Evolutionary conservation across 2,329 filamentous ascomycete species (phyloP).

Genomic region (Pestalotiopsis sp.): DNA sequence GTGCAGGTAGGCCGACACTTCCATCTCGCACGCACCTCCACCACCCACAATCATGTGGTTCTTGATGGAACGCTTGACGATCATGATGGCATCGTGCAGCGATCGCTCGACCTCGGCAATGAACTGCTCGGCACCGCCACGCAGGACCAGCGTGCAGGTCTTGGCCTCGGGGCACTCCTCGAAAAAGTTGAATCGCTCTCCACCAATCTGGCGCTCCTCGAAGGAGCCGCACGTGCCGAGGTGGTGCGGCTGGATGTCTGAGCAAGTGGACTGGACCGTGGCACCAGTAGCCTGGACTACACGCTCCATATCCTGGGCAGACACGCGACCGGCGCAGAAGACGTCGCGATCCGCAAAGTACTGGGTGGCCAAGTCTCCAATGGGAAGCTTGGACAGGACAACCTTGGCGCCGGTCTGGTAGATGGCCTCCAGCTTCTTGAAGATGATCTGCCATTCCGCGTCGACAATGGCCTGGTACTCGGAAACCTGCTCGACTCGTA

Average conservation of each 20-base stretch:
- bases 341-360: conserved; percentile 97
- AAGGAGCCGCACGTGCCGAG: conserved; percentile 89
- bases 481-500: conserved; percentile 95
- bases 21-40: conserved; percentile 95
- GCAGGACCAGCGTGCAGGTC: conserved; percentile 93
- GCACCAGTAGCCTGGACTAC: conserved; percentile 94
- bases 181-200: conserved; percentile 98
- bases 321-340: conserved; percentile 95
- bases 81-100: conserved; percentile 99
- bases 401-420: conserved; percentile 96
- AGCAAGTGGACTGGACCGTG: conserved; percentile 92
- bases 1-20: conserved; percentile 91
- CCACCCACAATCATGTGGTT: conserved; percentile 94
- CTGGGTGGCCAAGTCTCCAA: conserved; percentile 96
- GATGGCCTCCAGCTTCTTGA: conserved; percentile 96
- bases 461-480: conserved; percentile 99
- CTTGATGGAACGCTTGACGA: conserved; percentile 96
- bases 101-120: conserved; percentile 98
- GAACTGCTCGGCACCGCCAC: conserved; percentile 97
- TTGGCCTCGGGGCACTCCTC: conserved; percentile 93
- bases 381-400: conserved; percentile 94
- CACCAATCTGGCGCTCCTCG: conserved; percentile 95
- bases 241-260: conserved; percentile 86
- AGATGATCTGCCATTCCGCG: conserved; percentile 99
- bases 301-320: conserved; percentile 90